These are phyloP conservation scores for Hypsizygus ulmarius DNA, from an alignment of 1,284 basidiomycete species.

Conservation along the genomic window DNA sequence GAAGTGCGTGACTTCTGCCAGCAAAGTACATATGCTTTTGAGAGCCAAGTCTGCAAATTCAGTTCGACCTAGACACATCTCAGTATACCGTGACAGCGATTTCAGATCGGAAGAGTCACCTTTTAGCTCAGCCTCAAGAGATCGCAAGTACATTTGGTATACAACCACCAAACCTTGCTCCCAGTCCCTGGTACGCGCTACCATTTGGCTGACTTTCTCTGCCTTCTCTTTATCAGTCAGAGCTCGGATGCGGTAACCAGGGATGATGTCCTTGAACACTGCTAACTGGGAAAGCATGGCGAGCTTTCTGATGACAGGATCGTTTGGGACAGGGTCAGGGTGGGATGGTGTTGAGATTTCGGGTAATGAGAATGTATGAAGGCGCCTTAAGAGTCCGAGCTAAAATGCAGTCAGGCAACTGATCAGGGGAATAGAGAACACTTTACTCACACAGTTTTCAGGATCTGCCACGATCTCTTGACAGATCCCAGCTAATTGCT, in stretches of 20 bases:
- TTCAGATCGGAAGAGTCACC: conserved; percentile 42
- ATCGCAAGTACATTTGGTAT: conserved; percentile 88
- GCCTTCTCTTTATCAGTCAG: conserved; percentile 89
- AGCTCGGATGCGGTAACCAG: conserved; percentile 85
- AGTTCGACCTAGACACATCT: conserved; percentile 54
- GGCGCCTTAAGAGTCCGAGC: conserved; percentile 82
- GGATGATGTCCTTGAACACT: conserved; percentile 95
- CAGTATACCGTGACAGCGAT: conserved; percentile 21
- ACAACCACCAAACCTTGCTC: conserved; percentile 92
- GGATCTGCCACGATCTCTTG: conserved; percentile 88
- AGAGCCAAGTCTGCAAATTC: conserved; percentile 74
- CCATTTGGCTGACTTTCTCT: conserved; percentile 94
- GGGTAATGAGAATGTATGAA: conserved; percentile 80
- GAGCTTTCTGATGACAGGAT: conserved; percentile 81
- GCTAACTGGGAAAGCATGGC: conserved; percentile 90
- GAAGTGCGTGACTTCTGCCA: conserved; percentile 89
- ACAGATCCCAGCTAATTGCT: conserved; percentile 86
- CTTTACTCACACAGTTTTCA: conserved; percentile 68
- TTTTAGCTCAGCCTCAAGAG: conserved; percentile 86
- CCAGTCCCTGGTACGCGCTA: conserved; percentile 88
- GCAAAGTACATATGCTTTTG: conserved; percentile 84
- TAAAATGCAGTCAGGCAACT: conserved; percentile 30
- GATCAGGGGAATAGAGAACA: conserved; percentile 6
- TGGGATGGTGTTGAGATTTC: conserved; percentile 68
- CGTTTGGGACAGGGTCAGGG: conserved; percentile 71